phyloP scores from a whole-genome alignment of 495 filamentous ascomycete genomes.

The Trichodelitschia bisporula region DNA sequence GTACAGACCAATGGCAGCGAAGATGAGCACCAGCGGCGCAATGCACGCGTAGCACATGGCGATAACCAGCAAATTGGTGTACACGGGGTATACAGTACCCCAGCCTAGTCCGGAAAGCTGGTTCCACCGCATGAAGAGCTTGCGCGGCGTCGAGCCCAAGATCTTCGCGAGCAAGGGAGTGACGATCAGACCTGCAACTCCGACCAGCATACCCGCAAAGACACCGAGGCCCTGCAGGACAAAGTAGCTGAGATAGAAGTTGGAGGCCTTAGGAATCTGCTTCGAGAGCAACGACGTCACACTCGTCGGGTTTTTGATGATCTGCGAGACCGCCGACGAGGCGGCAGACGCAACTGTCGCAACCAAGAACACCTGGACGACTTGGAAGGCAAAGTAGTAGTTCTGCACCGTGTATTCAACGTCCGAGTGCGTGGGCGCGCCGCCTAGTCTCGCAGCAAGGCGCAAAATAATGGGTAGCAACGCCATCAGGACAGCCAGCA shows the following conservation, averaged over 20 bases:
- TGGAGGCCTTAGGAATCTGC: constrained; percentile 59
- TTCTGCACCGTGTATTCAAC: constrained; percentile 80
- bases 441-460: constrained; percentile 54
- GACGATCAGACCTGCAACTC: constrained; percentile 53
- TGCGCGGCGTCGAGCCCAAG: constrained; percentile 49
- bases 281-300: constrained; percentile 41
- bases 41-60: constrained; percentile 75
- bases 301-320: constrained; percentile 33
- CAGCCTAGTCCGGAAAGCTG: constrained; percentile 42
- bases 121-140: constrained; percentile 43
- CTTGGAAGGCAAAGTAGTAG: constrained; percentile 83
- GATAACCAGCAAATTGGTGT: constrained; percentile 68
- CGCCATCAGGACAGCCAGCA: constrained; percentile 72
- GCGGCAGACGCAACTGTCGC: constrained; percentile 55
- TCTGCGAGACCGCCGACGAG: constrained; percentile 39
- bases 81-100: constrained; percentile 74
- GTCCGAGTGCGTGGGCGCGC: constrained; percentile 48
- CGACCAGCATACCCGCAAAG: constrained; percentile 46
- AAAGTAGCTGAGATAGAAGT: constrained; percentile 91
- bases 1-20: constrained; percentile 58
- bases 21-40: constrained; percentile 71
- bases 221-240: constrained; percentile 81
- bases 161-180: constrained; percentile 53
- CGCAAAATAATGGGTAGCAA: constrained; percentile 72
- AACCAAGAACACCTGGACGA: constrained; percentile 85